Conservation (phyloP, 192 early-diverging fungal genomes). For the Phycomyces nitens region DNA sequence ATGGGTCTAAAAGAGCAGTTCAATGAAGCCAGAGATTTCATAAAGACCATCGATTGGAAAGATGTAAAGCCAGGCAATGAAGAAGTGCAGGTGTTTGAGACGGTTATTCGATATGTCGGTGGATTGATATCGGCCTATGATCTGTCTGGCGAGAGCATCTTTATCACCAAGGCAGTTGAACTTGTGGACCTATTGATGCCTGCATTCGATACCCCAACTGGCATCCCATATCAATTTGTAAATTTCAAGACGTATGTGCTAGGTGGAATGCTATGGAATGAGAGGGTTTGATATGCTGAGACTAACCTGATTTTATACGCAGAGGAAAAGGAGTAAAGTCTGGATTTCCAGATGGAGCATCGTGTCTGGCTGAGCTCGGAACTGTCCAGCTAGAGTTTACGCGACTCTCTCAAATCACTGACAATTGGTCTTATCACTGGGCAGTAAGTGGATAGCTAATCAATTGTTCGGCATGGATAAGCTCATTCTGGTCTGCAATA, state of each 20-base stretch:
- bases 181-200: conserved; percentile 65
- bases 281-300: too few relatives aligned
- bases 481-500: neutral
- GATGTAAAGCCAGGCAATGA: conserved; percentile 22
- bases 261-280: conserved; percentile 8
- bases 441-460: conserved; percentile 32
- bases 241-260: conserved; percentile 42
- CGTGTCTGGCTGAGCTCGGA: conserved; percentile 66
- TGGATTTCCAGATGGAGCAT: conserved; percentile 20
- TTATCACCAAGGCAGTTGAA: conserved; percentile 68
- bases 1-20: conserved; percentile 83
- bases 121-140: conserved; percentile 85
- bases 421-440: conserved; percentile 62
- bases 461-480: neutral
- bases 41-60: conserved; percentile 57
- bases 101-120: conserved; percentile 75
- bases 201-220: conserved; percentile 71
- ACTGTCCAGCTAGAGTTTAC: conserved; percentile 81
- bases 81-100: conserved; percentile 77
- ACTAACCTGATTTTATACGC: neutral
- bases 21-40: conserved; percentile 62
- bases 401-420: conserved; percentile 76
- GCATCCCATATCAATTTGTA: conserved; percentile 67
- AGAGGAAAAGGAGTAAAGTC: conserved; percentile 27
- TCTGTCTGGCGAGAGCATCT: conserved; percentile 62